phyloP scores from a whole-genome alignment of 108 stramenopile species.

The Mayamaea pseudoterrestris region DNA sequence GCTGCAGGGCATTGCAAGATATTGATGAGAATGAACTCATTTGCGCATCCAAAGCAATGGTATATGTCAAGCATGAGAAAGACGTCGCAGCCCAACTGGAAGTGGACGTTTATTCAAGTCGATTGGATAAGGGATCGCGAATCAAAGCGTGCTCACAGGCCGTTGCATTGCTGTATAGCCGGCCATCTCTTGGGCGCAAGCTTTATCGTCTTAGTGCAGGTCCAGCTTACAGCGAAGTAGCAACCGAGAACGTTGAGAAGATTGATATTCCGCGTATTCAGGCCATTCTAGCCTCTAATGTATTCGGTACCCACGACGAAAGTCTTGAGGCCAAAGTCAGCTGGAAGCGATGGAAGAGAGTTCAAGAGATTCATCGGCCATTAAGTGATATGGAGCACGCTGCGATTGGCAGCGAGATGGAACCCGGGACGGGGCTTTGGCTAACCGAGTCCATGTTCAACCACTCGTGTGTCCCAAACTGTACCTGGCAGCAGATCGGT shows the following conservation, averaged over 20 bases:
- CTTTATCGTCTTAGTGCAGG: slow-evolving; percentile 1
- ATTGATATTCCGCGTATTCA: slow-evolving; percentile 2
- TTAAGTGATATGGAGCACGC: neutral
- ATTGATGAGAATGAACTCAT: slow-evolving; percentile 4
- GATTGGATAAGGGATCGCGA: neutral
- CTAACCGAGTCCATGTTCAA: slow-evolving; percentile 11
- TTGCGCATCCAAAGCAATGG: slow-evolving; percentile 10
- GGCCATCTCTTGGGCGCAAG: neutral
- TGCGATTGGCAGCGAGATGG: neutral
- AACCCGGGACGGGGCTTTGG: slow-evolving; percentile 3
- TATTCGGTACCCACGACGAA: neutral
- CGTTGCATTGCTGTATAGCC: neutral
- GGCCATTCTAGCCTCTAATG: slow-evolving; percentile 1
- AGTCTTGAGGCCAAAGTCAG: neutral
- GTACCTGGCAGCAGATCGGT: slow-evolving; percentile 10
- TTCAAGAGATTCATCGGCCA: neutral
- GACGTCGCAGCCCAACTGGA: no score
- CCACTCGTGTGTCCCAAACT: slow-evolving; percentile 17
- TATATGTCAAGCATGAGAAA: no score
- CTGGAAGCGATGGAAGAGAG: neutral
- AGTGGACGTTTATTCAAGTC: neutral
- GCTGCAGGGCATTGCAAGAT: slow-evolving; percentile 1
- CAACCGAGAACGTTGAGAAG: neutral
- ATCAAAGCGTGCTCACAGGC: neutral
- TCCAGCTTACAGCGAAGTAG: neutral